Base-by-base conservation (phyloP, 1,139 yeast genomes). In the Nematodospora anomalae region DNA sequence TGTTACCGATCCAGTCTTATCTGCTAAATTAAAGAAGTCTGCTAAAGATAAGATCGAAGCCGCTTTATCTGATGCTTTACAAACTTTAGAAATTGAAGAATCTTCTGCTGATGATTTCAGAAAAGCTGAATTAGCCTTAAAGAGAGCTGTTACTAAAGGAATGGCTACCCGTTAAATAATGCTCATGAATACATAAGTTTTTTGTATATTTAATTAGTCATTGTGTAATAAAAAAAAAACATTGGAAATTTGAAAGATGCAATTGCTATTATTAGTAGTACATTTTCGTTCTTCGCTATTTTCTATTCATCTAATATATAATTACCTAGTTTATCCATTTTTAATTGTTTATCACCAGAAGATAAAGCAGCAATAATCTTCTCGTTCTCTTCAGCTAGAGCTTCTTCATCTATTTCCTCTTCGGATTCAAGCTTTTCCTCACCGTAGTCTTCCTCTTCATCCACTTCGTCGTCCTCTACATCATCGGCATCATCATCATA, bases 91-190 rank as follows among this genome's bases (percentile, higher is more conserved):
- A 79, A 77, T 92, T 57, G 96, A 90, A 79, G 98, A 92, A 57
- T 80, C 96, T 50, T 64, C 94, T 61, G 92, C 97, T 68, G 98
- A 92, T 64, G 97, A 89, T 74, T 83, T 77, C 79, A 87, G 97
- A 85, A 92, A 88, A 84, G 98, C 98, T 67, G 98, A 92, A 81
- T 88, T 94, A 70, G 83, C 90, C 72, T 87, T 92, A 72, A 92
- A 92, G 89, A 86, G 98, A 77, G 96, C 94, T 68, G 97, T 89
- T 71, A 90, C 97, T 80, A 92, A 89, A 82, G 97, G 97, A 72
- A 87, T 89, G 89, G 85, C 96, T 62, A 81, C 97, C 73, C 97
- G 97, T 83, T 89, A 87, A 83, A 23, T 28, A 32, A 23, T 16
- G 21, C 21, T 8, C 21, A 6, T 18, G 21, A 18, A 12, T 18